Base-by-base conservation (phyloP, 371 early-diverging fungal genomes). In the Lichtheimia hyalospora region DNA sequence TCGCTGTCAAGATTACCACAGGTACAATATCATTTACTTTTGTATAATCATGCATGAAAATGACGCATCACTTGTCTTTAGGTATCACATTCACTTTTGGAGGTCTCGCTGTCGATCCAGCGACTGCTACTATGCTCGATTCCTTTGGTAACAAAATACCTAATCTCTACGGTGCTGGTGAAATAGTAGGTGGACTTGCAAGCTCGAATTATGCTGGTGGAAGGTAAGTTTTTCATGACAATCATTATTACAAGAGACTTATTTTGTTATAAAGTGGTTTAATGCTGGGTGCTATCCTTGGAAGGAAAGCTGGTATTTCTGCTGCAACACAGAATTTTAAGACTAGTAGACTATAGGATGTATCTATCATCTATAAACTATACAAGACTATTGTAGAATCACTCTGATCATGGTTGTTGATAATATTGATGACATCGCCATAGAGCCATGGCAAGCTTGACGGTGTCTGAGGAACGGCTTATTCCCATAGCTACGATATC, bases 51-150 rank as follows among this genome's bases (percentile, higher is more conserved):
- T 25, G 3, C 25, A 25, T 25, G 25, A 25, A 3, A 25, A 25
- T 25, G 25, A 25, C 25, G 2, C 3, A 25, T 3, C 25, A 25
- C 5, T 25, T 25, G 25, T 3, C 2, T 3, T 12, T 40, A 62
- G 63, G 65, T 24, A 64, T 64, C n/a, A 64, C 65, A 0, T 64
- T 64, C 43, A 64, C 65, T 5, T 64, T 64, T 56, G 65, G 65
- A 39, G 65, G 65, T 43, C 23, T 64, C 1, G 53, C 41, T 16
- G 56, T 64, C 15, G 60, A 64, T 48, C 60, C 59, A 15, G 14
- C 12, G 16, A 51, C 65, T 12, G 54, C 65, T 43, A 27, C 34
- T 39, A 60, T 64, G n/a, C 42, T 64, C 15, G 44, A 64, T 23
- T 52, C 52, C 14, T 18, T 10, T 34, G 41, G 51, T 20, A 39